These are phyloP conservation scores for Mortierella sp. DNA, from an alignment of 371 early-diverging fungal species.

Conservation along the genomic window DNA sequence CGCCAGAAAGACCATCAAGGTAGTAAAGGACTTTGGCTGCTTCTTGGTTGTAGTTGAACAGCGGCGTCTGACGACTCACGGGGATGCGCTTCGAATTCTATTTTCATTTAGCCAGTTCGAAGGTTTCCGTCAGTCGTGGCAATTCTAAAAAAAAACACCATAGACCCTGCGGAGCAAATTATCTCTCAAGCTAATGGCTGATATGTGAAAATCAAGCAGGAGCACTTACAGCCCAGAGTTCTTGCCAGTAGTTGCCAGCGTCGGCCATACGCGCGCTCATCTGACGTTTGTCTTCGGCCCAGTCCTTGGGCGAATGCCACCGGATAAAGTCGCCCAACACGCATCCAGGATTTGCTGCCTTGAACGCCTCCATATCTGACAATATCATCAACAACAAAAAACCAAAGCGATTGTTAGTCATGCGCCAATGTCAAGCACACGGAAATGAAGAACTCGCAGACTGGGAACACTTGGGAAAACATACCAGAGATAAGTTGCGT, in stretches of 20 bases:
- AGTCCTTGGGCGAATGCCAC: conserved; percentile 96
- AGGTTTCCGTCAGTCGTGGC: not conserved
- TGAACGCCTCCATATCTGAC: conserved; percentile 69
- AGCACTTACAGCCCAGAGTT: conserved; percentile 81
- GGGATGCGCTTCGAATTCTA: conserved; percentile 77
- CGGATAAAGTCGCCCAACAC: conserved; percentile 92
- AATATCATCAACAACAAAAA: not conserved
- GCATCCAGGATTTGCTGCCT: conserved; percentile 74
- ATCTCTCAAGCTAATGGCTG: not conserved
- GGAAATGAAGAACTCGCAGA: not conserved
- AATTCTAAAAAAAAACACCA: not conserved
- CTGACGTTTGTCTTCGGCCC: conserved; percentile 65
- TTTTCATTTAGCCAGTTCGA: not conserved
- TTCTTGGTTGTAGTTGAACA: conserved; percentile 83
- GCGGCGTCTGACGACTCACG: conserved; percentile 78
- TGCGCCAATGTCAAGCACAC: not conserved
- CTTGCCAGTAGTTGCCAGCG: conserved; percentile 88
- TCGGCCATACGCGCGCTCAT: conserved; percentile 88
- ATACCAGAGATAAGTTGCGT: conserved; percentile 81
- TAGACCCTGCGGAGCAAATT: not conserved
- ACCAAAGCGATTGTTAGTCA: not conserved
- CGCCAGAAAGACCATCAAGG: conserved; percentile 76
- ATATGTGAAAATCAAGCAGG: not conserved
- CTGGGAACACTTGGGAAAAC: not conserved
- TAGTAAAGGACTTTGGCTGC: conserved; percentile 76